Base-by-base conservation (phyloP, 345 rosid species). In the Mangifera indica region DNA sequence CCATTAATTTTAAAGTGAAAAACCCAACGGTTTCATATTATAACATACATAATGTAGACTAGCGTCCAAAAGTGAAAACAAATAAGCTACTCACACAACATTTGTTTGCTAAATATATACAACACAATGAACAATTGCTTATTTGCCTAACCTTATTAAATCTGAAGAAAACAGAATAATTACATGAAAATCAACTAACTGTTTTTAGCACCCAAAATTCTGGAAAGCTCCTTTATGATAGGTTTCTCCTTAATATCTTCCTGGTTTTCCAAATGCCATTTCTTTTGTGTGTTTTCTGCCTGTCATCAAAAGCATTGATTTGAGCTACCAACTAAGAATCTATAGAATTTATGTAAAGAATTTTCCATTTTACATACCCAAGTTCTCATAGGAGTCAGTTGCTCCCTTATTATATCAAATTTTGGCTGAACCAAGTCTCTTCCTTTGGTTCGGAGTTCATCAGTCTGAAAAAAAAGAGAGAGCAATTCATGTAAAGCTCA, bases 141-240 rank as follows among this genome's bases (percentile, higher is more conserved):
- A 44, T 37, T 37, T 37, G 10, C 42, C 8, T 15, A 18, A 66
- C 60, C 60, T 5, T 46, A 49, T 66, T 10, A 53, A 21, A 60
- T 24, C 14, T 12, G 22, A 21, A 7, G 10, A 10, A 4, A 48
- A 12, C 55, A 56, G 44, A 51, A 68, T 12, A 42, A 10, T n/a
- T 34, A 21, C 8, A 40, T 25, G 65, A 32, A 72, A 46, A 48
- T 81, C 78, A 83, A 70, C 20, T 63, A 44, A 82, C 71, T 22
- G 80, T 62, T 81, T 71, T 37, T 90, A 0, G 79, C 84, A 42
- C 96, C 91, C 7, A 90, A 77, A 70, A 83, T 72, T 77, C 71
- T 90, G 3, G 97, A 87, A 46, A 94, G 92, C 78, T 89, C 91
- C 84, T 87, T 90, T 34, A 92, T 66, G 17, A 94, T 78, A 15